These are phyloP conservation scores for Cladophialophora yegresii DNA, from an alignment of 2,329 filamentous ascomycete genomes.

Conservation along the genomic window DNA sequence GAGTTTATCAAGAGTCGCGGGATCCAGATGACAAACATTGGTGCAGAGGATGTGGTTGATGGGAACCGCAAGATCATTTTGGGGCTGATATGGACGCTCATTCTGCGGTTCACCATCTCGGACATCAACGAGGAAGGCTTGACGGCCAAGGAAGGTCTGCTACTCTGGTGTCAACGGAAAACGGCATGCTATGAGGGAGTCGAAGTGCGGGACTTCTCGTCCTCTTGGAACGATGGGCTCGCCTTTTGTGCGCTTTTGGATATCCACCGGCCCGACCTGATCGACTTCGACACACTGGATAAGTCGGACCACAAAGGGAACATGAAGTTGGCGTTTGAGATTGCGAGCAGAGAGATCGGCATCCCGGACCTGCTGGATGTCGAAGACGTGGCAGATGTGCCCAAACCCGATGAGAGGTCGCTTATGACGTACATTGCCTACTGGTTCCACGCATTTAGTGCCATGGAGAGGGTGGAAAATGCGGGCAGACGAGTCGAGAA, in stretches of 20 bases:
- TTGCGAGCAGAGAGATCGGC: constrained; percentile 92
- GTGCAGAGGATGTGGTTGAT: constrained; percentile 96
- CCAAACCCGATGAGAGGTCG: constrained; percentile 91
- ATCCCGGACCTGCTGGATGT: constrained; percentile 95
- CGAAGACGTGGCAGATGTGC: constrained; percentile 95
- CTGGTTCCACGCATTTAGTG: constrained; percentile 99
- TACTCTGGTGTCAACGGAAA: constrained; percentile 97
- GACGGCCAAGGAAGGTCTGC: constrained; percentile 91
- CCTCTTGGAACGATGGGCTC: constrained; percentile 95
- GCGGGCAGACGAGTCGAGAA: constrained; percentile 95
- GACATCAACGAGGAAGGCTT: constrained; percentile 98
- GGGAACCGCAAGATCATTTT: constrained; percentile 97
- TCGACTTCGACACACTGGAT: constrained; percentile 93
- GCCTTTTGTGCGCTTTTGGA: constrained; percentile 96
- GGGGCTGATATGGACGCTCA: constrained; percentile 96
- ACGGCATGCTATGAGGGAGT: constrained; percentile 98
- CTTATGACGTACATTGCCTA: constrained; percentile 99
- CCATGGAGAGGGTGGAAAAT: constrained; percentile 98
- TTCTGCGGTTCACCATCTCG: constrained; percentile 96
- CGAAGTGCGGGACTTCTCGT: constrained; percentile 90
- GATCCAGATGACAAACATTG: constrained; percentile 98
- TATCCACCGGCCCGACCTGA: constrained; percentile 94
- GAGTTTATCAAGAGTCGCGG: constrained; percentile 88
- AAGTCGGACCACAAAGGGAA: constrained; percentile 93
- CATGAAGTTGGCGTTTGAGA: constrained; percentile 97